Conservation (phyloP, 306 rosid species). For the Datisca glomerata region DNA sequence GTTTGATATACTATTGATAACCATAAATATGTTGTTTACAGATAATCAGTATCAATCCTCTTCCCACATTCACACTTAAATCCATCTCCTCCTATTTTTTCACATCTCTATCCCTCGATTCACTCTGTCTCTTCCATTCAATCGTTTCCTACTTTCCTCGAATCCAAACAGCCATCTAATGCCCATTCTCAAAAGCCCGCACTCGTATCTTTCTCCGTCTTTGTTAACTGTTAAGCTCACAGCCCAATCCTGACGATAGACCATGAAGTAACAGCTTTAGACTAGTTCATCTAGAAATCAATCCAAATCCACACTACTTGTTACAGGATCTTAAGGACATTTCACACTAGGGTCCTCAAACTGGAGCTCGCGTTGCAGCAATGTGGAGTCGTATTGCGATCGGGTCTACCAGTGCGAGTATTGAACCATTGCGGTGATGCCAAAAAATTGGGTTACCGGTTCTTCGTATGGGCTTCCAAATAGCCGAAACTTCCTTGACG, state of each 20-base stretch:
- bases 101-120: too few species aligned
- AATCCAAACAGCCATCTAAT: slow-evolving; percentile 10
- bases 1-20: too few species aligned
- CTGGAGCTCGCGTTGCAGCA: slow-evolving; percentile 66
- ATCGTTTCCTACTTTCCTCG: slow-evolving; percentile 6
- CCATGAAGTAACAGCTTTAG: slow-evolving; percentile 18
- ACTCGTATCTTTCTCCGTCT: not conserved
- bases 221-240: slow-evolving; percentile 9
- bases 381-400: slow-evolving; percentile 51
- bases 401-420: slow-evolving; percentile 59
- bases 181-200: slow-evolving; percentile 10
- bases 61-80: too few species aligned
- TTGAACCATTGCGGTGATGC: slow-evolving; percentile 76
- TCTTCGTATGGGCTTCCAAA: slow-evolving; percentile 70
- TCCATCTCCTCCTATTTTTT: too few species aligned
- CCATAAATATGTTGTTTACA: too few species aligned
- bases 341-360: slow-evolving; percentile 67
- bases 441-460: slow-evolving; percentile 61
- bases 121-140: too few species aligned
- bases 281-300: slow-evolving; percentile 26
- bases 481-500: too few species aligned
- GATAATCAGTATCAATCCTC: too few species aligned
- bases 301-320: slow-evolving; percentile 5
- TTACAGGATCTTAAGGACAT: slow-evolving; percentile 51
- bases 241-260: slow-evolving; percentile 4